These are phyloP conservation scores for Metarhizium album DNA, from an alignment of 2,329 filamentous ascomycete species.

Conservation along the genomic window DNA sequence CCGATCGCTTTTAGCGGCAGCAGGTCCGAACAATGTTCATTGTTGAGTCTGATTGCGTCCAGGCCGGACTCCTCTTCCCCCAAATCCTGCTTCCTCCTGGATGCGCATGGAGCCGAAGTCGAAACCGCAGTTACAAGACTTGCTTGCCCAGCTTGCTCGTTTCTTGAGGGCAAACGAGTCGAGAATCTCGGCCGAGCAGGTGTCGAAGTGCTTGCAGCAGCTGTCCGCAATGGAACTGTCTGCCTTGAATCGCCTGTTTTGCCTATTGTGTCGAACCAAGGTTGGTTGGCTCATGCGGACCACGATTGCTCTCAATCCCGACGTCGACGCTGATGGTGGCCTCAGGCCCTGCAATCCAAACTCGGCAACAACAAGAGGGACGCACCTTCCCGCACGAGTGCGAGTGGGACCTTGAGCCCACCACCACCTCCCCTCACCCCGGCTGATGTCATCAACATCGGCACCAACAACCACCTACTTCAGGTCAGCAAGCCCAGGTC, in stretches of 20 bases:
- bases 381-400: too few species aligned
- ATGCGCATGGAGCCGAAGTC: not conserved
- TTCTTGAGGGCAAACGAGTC: not conserved
- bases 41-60: not conserved
- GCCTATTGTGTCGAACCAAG: not conserved
- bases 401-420: too few species aligned
- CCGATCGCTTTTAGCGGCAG: not conserved
- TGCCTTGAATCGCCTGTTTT: not conserved
- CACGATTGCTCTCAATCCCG: too few species aligned
- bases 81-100: not conserved
- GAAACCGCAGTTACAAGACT: not conserved
- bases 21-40: not conserved
- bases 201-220: not conserved
- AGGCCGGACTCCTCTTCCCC: not conserved
- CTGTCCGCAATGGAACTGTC: not conserved
- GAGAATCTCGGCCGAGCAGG: not conserved
- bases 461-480: too few species aligned
- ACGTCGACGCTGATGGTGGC: too few species aligned
- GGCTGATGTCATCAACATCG: too few species aligned
- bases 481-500: too few species aligned
- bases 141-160: conserved; percentile 1
- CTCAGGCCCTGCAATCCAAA: too few species aligned
- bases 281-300: not conserved
- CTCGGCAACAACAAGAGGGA: too few species aligned
- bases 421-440: too few species aligned